Evolutionary conservation across 2,329 filamentous ascomycete species (phyloP).

Genomic region (Achaetomium macrosporum): DNA sequence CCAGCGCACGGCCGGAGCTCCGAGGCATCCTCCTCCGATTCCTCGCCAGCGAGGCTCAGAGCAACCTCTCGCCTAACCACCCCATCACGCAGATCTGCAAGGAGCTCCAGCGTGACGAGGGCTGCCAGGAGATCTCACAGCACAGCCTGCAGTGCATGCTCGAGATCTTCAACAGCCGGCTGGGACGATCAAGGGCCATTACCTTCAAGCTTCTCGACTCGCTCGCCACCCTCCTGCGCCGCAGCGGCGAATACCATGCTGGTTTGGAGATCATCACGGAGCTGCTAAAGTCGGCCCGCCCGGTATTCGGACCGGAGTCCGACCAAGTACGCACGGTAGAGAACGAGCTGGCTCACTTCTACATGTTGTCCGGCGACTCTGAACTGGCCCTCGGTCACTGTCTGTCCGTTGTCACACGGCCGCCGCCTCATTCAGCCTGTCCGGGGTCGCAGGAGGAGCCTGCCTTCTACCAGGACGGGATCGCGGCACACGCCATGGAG

Average conservation of each 20-base stretch:
- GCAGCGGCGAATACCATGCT: constrained; percentile 23
- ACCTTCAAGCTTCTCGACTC: constrained; percentile 26
- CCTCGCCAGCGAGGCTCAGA: constrained; percentile 21
- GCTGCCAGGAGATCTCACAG: constrained; percentile 24
- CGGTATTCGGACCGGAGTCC: constrained; percentile 20
- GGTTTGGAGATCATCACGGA: constrained; percentile 22
- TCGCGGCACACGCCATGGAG: constrained; percentile 25
- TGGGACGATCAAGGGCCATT: constrained; percentile 21
- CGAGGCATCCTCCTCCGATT: constrained; percentile 23
- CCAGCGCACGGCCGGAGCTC: constrained; percentile 23
- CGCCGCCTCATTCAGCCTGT: not conserved
- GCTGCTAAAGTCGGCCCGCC: constrained; percentile 20
- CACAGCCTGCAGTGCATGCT: constrained; percentile 25
- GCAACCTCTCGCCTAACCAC: constrained; percentile 20
- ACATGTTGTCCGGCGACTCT: constrained; percentile 20
- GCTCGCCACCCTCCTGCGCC: constrained; percentile 23
- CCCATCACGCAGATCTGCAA: constrained; percentile 24
- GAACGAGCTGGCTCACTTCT: constrained; percentile 25
- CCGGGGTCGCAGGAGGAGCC: not conserved
- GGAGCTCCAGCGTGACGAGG: constrained; percentile 20
- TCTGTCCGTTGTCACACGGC: constrained; percentile 23
- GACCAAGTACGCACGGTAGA: constrained; percentile 21
- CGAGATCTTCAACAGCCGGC: constrained; percentile 23
- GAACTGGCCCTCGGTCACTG: constrained; percentile 23
- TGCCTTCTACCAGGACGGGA: constrained; percentile 21